Evolutionary conservation across 257 asterid species (phyloP).

Genomic region (Lantana camara): DNA sequence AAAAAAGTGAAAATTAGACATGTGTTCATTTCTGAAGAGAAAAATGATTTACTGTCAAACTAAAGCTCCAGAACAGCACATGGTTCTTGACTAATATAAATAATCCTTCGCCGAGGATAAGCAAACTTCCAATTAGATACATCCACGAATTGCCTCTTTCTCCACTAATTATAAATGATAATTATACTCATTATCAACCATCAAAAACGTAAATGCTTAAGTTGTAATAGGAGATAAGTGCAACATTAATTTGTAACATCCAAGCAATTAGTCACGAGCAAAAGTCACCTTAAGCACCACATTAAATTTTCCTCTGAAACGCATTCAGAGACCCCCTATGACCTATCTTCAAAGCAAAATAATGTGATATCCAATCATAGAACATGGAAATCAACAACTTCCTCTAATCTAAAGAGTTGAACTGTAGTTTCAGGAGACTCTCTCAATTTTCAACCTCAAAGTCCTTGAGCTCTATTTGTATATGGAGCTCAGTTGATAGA

Average conservation of each 20-base stretch:
- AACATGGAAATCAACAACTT: background rate
- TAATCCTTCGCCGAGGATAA: slow-evolving; percentile 18
- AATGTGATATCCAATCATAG: slow-evolving; percentile 9
- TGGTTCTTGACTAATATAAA: background rate
- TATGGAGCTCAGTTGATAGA: background rate
- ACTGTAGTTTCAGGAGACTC: background rate
- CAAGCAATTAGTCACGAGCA: slow-evolving; percentile 5
- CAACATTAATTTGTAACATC: background rate
- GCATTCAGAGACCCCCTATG: background rate
- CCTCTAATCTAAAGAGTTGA: slow-evolving; percentile 2
- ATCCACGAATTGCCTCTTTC: slow-evolving; percentile 6
- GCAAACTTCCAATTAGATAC: slow-evolving; percentile 13
- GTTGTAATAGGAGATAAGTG: background rate
- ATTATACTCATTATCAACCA: slow-evolving; percentile 2
- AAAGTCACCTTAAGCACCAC: slow-evolving; percentile 1
- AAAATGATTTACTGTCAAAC: slow-evolving; percentile 16
- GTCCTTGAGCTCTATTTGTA: background rate
- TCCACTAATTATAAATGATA: slow-evolving; percentile 5
- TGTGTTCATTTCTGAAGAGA: slow-evolving; percentile 27
- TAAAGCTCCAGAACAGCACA: slow-evolving; percentile 19
- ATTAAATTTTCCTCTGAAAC: slow-evolving; percentile 1
- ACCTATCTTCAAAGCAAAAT: slow-evolving; percentile 13
- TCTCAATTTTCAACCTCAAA: slow-evolving; percentile 18
- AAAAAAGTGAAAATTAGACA: slow-evolving; percentile 38
- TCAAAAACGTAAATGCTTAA: slow-evolving; percentile 14